Conservation (phyloP, 306 rosid genomes). For the Cyamopsis tetragonoloba region DNA sequence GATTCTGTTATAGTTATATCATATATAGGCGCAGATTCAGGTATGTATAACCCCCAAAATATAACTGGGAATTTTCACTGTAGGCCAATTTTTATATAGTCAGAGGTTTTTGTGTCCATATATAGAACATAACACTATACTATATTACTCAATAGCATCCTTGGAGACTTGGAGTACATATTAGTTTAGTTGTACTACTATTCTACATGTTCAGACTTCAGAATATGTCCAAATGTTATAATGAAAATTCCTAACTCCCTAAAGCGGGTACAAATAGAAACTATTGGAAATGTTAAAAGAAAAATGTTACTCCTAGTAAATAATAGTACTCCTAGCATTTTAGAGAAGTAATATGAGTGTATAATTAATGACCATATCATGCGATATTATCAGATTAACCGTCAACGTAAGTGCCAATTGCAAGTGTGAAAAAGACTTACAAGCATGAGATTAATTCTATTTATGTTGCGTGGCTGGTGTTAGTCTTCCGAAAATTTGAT, state of each 20-base stretch:
- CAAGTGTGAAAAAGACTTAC: too few relatives aligned
- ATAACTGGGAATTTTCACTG: slow-evolving; percentile 27
- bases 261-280: background rate
- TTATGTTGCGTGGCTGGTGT: too few relatives aligned
- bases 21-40: slow-evolving; percentile 11
- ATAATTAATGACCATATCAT: background rate
- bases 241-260: slow-evolving; percentile 4
- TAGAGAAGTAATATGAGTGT: background rate
- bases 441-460: too few relatives aligned
- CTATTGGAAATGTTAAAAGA: background rate
- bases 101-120: slow-evolving; percentile 14
- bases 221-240: background rate
- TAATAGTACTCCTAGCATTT: too few relatives aligned
- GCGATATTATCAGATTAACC: too few relatives aligned
- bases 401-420: too few relatives aligned
- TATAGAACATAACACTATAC: too few relatives aligned
- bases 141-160: background rate
- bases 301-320: too few relatives aligned
- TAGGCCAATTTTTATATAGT: slow-evolving; percentile 20
- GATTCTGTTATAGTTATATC: slow-evolving; percentile 8
- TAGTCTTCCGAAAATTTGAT: too few relatives aligned
- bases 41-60: slow-evolving; percentile 29
- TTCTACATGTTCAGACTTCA: background rate
- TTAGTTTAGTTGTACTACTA: background rate
- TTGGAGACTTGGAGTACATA: background rate